Evolutionary conservation across 169 alveolate species (phyloP).

Genomic region (Pseudocohnilembus persalinus): DNA sequence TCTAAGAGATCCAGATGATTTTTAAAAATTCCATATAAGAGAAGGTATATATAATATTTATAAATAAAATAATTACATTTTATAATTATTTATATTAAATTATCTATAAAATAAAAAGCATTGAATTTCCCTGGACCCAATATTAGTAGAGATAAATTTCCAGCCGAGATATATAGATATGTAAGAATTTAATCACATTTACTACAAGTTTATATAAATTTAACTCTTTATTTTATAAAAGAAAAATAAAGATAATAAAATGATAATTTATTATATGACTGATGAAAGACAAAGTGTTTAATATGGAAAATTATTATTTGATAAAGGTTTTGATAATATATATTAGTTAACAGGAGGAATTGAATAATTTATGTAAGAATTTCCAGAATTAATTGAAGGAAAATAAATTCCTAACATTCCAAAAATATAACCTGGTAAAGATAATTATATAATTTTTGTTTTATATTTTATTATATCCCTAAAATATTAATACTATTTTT

Average conservation of each 20-base stretch:
- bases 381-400: conserved; percentile 51
- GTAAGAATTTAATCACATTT: conserved; percentile 8
- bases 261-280: conserved; percentile 73
- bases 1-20: conserved; percentile 81
- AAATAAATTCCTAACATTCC: conserved; percentile 46
- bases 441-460: no score
- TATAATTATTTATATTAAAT: conserved; percentile 53
- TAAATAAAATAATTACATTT: conserved; percentile 67
- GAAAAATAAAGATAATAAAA: conserved; percentile 77
- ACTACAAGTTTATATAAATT: neutral
- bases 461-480: no score
- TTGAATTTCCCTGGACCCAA: conserved; percentile 81
- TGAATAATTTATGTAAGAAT: conserved; percentile 46
- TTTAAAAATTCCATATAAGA: conserved; percentile 56
- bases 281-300: conserved; percentile 83
- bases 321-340: conserved; percentile 84
- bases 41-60: conserved; percentile 45
- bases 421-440: conserved; percentile 18
- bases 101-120: conserved; percentile 53
- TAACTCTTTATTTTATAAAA: neutral
- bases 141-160: conserved; percentile 75
- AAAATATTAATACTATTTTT: no score
- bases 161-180: conserved; percentile 73
- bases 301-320: conserved; percentile 63
- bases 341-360: conserved; percentile 78